Base-by-base conservation (phyloP, 2,329 filamentous ascomycete genomes). In the Seiridium unicorne region DNA sequence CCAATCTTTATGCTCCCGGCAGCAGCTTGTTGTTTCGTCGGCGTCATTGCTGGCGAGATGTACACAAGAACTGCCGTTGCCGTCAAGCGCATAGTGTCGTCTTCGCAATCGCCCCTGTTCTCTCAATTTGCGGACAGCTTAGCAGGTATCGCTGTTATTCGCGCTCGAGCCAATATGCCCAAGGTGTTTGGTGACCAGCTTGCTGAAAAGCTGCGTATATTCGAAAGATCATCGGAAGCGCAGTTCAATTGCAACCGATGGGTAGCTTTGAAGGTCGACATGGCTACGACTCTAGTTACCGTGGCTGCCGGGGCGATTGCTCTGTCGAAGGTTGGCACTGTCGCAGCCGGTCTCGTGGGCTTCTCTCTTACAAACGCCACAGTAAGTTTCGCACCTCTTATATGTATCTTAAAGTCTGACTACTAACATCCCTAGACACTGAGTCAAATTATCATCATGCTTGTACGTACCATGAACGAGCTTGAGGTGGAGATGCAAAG, bases 401-500 rank as follows among this genome's bases (percentile, higher is more conserved):
- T 11, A 35, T 36, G 4, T 6, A n/a, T 57, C 62, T 13, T 13
- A 51, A 3, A 5, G n/a, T 38, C 4, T 44, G 26, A 38, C 62
- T 68, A 58, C 69, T 36, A 7, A 7, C 11, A 10, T 36, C 10
- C n/a, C 8, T 35, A 72, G 70, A 72, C 79, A 0, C 70, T 85
- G 26, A 84, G 80, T 53, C 73, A 78, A 60, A 80, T 80, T 0
- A 85, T 85, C 47, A 65, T 86, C 32, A 69, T 76, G 35, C 66
- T 86, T 42, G 82, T 86, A 7, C 77, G 83, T 34, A 72, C 76
- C 11, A 81, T 83, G 75, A 86, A 86, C 61, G 81, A 85, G 62
- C 73, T 85, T 10, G 83, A 85, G 66, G 77, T 85, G 0, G 82
- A 85, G 67, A 74, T 85, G 65, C 83, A 85, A 66, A 82, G 81